Evolutionary conservation across 257 asterid species (phyloP).

Genomic region (Handroanthus guayacan): DNA sequence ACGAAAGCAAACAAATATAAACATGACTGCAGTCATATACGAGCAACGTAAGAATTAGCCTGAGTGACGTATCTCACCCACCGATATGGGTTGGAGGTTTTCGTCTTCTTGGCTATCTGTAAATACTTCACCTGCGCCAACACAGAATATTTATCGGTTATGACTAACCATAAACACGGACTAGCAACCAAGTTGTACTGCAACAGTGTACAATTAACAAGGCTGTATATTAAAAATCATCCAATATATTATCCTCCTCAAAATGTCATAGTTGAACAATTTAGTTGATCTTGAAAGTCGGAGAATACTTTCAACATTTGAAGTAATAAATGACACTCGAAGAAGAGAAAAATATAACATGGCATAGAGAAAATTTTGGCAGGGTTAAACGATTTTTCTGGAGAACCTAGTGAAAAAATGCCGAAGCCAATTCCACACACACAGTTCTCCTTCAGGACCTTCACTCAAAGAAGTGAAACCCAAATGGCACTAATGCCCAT

Average conservation of each 20-base stretch:
- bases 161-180: constrained; percentile 10
- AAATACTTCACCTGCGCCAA: constrained; percentile 86
- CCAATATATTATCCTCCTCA: neutral
- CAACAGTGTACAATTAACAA: neutral
- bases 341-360: neutral
- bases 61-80: constrained; percentile 99
- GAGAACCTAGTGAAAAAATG: constrained; percentile 1
- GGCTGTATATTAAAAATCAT: neutral
- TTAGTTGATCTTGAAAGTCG: neutral
- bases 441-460: too few species aligned
- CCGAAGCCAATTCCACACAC: neutral
- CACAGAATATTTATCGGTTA: constrained; percentile 24
- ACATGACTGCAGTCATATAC: constrained; percentile 55
- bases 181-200: neutral
- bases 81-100: constrained; percentile 84
- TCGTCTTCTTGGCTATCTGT: constrained; percentile 87
- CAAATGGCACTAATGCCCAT: neutral
- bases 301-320: neutral
- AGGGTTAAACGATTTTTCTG: neutral
- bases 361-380: neutral
- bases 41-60: constrained; percentile 97
- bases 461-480: neutral
- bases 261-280: neutral
- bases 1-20: neutral
- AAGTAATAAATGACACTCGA: neutral